Conservation (phyloP, 2,329 filamentous ascomycete genomes). For the Trichoderma hamatum region DNA sequence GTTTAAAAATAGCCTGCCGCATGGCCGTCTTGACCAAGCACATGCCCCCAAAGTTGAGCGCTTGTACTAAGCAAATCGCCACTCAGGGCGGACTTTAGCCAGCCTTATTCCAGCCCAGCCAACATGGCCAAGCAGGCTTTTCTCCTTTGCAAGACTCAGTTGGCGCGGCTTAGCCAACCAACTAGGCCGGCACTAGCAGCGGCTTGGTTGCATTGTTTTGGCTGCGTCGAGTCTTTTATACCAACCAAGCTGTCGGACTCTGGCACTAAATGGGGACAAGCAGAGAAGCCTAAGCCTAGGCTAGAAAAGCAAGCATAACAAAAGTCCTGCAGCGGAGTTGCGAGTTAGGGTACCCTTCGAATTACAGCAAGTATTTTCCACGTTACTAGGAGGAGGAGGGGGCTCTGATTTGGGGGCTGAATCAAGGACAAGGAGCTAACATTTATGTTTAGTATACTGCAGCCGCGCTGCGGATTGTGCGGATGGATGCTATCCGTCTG, state of each 20-base stretch:
- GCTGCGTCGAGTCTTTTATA: neutral
- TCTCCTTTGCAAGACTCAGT: neutral
- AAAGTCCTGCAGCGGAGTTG: neutral
- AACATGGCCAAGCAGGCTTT: neutral
- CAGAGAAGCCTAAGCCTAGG: constrained; percentile 15
- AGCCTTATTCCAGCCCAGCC: constrained; percentile 6
- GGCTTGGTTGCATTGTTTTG: neutral
- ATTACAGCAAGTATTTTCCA: neutral
- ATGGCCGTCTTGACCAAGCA: neutral
- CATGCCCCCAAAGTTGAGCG: neutral
- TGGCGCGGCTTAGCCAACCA: constrained; percentile 8
- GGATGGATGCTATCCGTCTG: neutral
- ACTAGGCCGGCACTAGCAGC: neutral
- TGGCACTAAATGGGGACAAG: constrained; percentile 9
- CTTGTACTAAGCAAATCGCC: constrained; percentile 5
- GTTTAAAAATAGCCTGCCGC: constrained; percentile 11
- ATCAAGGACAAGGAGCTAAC: neutral
- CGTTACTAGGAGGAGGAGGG: neutral
- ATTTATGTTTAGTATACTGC: neutral
- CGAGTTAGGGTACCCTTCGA: neutral
- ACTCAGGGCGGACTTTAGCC: neutral
- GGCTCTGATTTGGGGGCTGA: neutral
- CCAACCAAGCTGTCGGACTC: neutral
- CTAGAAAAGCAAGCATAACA: constrained; percentile 2
- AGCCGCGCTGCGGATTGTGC: neutral